These are phyloP conservation scores for Amaranthus palmeri DNA, from an alignment of 148 eudicot genomes.

Conservation along the genomic window DNA sequence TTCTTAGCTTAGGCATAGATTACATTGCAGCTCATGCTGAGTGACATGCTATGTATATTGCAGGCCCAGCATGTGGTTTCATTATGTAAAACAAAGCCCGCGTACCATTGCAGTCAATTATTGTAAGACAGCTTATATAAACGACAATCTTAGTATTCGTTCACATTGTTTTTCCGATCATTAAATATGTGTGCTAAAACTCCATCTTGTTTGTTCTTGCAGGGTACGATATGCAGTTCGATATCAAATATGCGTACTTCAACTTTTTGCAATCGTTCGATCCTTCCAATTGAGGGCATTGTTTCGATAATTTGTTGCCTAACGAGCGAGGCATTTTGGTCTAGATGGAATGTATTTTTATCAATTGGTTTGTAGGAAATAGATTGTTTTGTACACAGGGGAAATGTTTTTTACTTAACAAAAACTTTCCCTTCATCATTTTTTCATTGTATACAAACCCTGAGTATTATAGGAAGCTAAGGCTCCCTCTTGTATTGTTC, in stretches of 20 bases:
- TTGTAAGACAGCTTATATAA: conserved; percentile 39
- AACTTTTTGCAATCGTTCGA: conserved; percentile 72
- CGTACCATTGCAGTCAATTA: conserved; percentile 88
- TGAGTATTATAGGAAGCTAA: no score
- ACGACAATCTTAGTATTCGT: no score
- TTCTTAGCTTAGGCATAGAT: not conserved
- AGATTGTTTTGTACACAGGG: not conserved
- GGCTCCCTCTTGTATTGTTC: no score
- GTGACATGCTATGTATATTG: conserved; percentile 11
- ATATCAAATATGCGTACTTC: conserved; percentile 91
- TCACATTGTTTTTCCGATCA: not conserved
- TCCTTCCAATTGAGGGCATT: conserved; percentile 12
- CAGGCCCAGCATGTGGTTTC: conserved; percentile 99
- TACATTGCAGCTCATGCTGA: not conserved
- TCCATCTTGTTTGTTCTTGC: conserved; percentile 25
- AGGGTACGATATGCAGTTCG: conserved; percentile 99
- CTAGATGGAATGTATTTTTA: not conserved
- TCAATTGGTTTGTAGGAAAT: not conserved
- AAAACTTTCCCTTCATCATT: not conserved
- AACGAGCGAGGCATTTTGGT: not conserved
- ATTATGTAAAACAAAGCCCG: conserved; percentile 84
- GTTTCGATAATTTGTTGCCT: not conserved
- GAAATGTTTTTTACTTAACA: no score
- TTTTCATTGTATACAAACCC: not conserved
- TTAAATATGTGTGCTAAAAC: not conserved